Evolutionary conservation across 768 basidiomycete genomes (phyloP), one percentile per base, ranked within the genome.

Genomic region (Cyclocybe cylindracea): DNA sequence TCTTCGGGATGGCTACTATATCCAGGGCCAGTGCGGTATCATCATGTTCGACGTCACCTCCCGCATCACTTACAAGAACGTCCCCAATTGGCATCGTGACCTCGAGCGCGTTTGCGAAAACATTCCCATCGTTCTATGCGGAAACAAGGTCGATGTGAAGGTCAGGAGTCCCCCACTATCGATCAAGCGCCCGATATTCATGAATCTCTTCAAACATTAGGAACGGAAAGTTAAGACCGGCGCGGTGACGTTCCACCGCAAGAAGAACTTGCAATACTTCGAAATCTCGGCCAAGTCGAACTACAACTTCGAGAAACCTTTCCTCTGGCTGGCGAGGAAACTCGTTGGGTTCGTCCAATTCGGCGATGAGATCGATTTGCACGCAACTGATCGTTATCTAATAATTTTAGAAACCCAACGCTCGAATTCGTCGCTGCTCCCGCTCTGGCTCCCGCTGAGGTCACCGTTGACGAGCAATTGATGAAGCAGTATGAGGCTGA

Each of bases 1-100:
- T 67, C 89, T 98, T 56, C 91, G 94, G 58, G 94, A 97, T 73
- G 94, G 95, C 41, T 94, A 93, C 74, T 93, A 93, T 74, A 93
- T 94, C 69, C 92, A 95, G 75, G 94, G 94, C 63, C 97, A 99
- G 74, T 98, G 94, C 67, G 97, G 97, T 63, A 98, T 99, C 80
- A 98, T 99, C 85, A 98, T 99, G 97, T 98, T 98, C 78, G 97
- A 94, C 65, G 96, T 98, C 58, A 98, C 97, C 53, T 97, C 97
- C 48, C 87, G 97, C 66, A 99, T 98, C 84, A 99, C 97, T 50
- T 99, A 99, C 82, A 98, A 98, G 82, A 98, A 98, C 71, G 97
- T 99, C 33, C 97, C 97, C 61, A 99, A 98, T 83, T 99, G 97
- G 97, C 96, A 98, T 81, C 91, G 97, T 68, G 97, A 99, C 73